Conservation (phyloP, 1,284 basidiomycete species). For the Leccinum griseonigrum region DNA sequence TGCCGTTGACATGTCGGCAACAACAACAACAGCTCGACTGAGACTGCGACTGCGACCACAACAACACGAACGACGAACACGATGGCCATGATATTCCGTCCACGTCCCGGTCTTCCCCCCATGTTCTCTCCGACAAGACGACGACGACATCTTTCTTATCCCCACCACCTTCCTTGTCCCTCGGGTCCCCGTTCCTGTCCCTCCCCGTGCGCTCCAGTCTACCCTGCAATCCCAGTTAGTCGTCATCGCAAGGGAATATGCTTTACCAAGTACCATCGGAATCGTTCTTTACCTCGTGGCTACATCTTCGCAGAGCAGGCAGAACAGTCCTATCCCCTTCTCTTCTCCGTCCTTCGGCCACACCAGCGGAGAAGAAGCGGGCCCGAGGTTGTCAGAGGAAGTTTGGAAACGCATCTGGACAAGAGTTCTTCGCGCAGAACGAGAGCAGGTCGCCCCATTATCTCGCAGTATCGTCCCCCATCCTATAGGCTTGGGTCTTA, state of each 20-base stretch:
- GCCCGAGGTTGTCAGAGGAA: conserved; percentile 77
- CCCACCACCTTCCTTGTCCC: too few species aligned
- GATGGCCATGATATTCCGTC: too few species aligned
- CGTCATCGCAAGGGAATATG: conserved; percentile 87
- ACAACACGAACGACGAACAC: too few species aligned
- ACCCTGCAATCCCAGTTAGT: conserved; percentile 68
- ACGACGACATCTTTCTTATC: too few species aligned
- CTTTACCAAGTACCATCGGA: conserved; percentile 75
- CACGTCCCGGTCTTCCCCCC: too few species aligned
- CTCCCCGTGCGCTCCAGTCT: conserved; percentile 52
- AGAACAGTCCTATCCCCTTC: conserved; percentile 14
- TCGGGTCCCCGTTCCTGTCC: too few species aligned
- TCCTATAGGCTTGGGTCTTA: conserved; percentile 42
- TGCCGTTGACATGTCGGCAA: too few species aligned
- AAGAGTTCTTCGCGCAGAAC: conserved; percentile 64
- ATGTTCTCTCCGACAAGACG: too few species aligned
- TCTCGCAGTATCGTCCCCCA: conserved; percentile 41
- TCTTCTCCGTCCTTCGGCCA: conserved; percentile 22
- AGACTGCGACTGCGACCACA: too few species aligned
- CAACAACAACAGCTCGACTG: too few species aligned
- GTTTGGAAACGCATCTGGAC: conserved; percentile 83
- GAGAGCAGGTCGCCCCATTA: conserved; percentile 46
- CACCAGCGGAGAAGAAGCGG: conserved; percentile 51
- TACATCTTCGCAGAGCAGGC: conserved; percentile 31
- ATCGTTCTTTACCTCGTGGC: conserved; percentile 74